Conservation (phyloP, 23 red algal species). For the Gracilaria gracilis region DNA sequence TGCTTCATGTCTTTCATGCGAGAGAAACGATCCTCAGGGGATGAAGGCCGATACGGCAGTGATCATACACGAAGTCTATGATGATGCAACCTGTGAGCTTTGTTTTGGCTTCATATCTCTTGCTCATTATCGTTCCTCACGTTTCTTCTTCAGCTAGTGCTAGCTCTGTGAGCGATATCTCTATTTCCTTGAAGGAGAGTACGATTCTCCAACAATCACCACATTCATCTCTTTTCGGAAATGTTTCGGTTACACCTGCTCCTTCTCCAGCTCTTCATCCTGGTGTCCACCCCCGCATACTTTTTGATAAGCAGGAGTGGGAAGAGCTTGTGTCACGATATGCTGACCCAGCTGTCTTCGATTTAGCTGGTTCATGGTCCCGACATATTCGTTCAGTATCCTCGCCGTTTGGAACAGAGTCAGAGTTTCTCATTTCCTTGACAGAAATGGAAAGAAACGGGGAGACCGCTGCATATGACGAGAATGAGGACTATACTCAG, state of each 20-base stretch:
- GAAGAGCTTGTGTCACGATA: slow-evolving; percentile 35
- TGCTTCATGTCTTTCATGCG: too few relatives aligned
- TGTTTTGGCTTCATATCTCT: background rate
- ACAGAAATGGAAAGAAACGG: slow-evolving; percentile 26
- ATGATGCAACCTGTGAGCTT: too few relatives aligned
- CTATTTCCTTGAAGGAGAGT: background rate
- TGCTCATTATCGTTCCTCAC: background rate
- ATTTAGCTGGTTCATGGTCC: slow-evolving; percentile 14
- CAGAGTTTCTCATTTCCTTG: slow-evolving; percentile 14
- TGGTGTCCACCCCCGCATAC: slow-evolving; percentile 63
- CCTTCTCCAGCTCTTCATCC: slow-evolving; percentile 25
- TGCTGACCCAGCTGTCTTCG: slow-evolving; percentile 18
- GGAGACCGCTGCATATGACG: slow-evolving; percentile 15
- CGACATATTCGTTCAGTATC: slow-evolving; percentile 20
- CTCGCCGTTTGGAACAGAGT: background rate
- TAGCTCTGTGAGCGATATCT: background rate
- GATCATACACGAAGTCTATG: too few relatives aligned
- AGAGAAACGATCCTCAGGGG: too few relatives aligned
- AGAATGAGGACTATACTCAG: slow-evolving; percentile 9
- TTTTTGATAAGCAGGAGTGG: slow-evolving; percentile 36
- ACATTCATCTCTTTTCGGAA: slow-evolving; percentile 44
- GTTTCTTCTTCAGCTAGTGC: background rate
- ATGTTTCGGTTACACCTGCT: slow-evolving; percentile 38
- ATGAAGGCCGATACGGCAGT: too few relatives aligned
- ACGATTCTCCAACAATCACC: background rate